Evolutionary conservation across 2,329 filamentous ascomycete species (phyloP).

Genomic region (Aaosphaeria pasadenensis): DNA sequence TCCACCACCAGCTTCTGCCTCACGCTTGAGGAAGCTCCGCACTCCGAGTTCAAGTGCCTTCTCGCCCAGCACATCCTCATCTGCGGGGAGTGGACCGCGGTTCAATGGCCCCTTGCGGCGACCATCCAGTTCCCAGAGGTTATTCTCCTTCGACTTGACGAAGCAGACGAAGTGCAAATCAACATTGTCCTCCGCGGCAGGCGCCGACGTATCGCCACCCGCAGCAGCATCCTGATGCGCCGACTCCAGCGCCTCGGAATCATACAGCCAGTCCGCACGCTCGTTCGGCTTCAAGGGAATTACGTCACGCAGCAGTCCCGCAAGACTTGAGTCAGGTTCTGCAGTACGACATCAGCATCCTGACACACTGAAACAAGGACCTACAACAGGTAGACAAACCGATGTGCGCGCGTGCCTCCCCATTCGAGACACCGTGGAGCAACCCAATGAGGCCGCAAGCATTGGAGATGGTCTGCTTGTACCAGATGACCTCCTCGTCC

Average conservation of each 20-base stretch:
- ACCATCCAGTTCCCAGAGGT: conserved; percentile 80
- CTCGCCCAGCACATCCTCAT: conserved; percentile 58
- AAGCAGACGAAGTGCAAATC: conserved; percentile 97
- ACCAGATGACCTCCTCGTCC: conserved; percentile 82
- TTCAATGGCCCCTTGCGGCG: conserved; percentile 69
- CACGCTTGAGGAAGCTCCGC: conserved; percentile 57
- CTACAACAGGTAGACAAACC: conserved; percentile 17
- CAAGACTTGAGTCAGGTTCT: conserved; percentile 56
- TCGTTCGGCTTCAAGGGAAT: conserved; percentile 63
- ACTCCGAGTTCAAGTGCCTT: conserved; percentile 72
- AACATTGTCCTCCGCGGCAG: conserved; percentile 73
- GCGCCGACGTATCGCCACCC: conserved; percentile 74
- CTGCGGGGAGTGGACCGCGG: conserved; percentile 45
- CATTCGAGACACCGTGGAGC: conserved; percentile 81
- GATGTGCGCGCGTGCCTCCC: conserved; percentile 55
- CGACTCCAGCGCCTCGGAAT: conserved; percentile 68
- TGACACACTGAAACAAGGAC: not conserved
- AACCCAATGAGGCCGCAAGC: conserved; percentile 91
- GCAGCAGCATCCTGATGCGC: conserved; percentile 77
- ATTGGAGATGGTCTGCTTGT: conserved; percentile 91
- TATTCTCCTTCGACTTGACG: conserved; percentile 68
- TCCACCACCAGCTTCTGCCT: conserved; percentile 53
- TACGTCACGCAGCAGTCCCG: conserved; percentile 66
- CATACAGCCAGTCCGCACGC: conserved; percentile 73
- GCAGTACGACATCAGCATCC: conserved; percentile 7